phyloP scores from a whole-genome alignment of 2,329 filamentous ascomycete genomes.

The Microascus cirrosus region DNA sequence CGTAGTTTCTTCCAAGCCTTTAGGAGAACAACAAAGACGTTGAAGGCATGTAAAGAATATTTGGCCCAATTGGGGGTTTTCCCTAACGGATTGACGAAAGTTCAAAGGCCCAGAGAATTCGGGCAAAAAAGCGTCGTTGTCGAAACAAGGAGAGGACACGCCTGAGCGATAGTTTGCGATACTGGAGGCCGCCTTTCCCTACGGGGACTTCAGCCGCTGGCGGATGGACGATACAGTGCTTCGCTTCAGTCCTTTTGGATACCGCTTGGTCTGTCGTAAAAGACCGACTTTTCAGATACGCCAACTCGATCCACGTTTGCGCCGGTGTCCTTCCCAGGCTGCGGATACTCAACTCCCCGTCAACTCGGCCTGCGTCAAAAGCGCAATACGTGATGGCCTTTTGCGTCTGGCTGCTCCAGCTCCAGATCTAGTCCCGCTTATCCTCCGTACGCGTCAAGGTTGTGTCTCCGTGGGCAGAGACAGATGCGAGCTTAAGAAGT shows the following conservation, averaged over 20 bases:
- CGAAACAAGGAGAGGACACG: not conserved
- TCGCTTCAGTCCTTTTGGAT: not conserved
- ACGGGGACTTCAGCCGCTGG: not conserved
- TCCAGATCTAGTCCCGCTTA: constrained; percentile 1
- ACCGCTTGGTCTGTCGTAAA: not conserved
- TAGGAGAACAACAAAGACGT: not conserved
- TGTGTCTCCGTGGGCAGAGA: not conserved
- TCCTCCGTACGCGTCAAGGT: not conserved
- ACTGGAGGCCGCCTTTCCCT: not conserved
- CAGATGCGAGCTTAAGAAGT: constrained; percentile 1
- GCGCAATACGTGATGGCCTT: not conserved
- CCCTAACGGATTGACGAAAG: no score
- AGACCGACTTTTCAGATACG: not conserved
- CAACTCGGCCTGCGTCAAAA: not conserved
- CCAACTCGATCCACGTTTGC: not conserved
- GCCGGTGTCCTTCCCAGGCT: not conserved
- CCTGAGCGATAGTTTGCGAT: not conserved
- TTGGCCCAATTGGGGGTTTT: no score
- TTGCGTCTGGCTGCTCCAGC: not conserved
- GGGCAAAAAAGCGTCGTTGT: no score
- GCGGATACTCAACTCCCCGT: not conserved
- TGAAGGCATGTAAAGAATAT: not conserved
- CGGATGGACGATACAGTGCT: not conserved
- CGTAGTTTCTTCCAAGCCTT: not conserved
- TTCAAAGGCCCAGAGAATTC: no score